Evolutionary conservation across 352 stramenopile genomes (phyloP), one percentile per base, ranked within the genome.

Genomic region (Globisporangium middletonii): DNA sequence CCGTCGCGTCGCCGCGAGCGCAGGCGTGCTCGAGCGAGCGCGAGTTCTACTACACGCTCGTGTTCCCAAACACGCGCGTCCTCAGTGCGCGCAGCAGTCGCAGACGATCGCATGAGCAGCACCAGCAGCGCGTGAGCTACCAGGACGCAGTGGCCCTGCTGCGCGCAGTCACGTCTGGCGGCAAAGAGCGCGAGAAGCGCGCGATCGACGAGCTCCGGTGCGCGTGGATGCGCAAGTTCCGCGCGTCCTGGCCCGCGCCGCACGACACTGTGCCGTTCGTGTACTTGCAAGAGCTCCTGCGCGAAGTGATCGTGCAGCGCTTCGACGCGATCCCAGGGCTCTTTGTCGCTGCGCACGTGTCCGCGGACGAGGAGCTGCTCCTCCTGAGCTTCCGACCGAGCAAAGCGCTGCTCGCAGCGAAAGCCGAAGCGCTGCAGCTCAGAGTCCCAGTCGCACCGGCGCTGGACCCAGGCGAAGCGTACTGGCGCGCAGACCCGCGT

Each of bases 11-110:
- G 8, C 79, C 82, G 4, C 77, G 75, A 19, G 49, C 57, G 26
- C 27, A 12, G 1, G 33, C 33, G 7, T 38, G 33, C 12, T 38
- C 33, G 33, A 38, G 38, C 16, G 68, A 75, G 50, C 71, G 55
- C 50, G 72, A 77, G 37, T 91, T 83, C 65, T 83, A 77, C 62
- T 93, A 93, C 71, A 86, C 77, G 38, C 65, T 93, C 28, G 77
- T 80, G 35, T 93, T 93, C 52, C 69, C 76, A 53, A 73, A 71
- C 63, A 77, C 70, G 1, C 69, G 67, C 37, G 43, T 52, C 7
- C 35, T 30, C 13, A 26, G 26, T 58, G 6, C 30, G 33, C 18
- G 12, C 42, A 37, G 6, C 23, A n/a, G 33, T 28, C 18, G n/a
- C 16, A 7, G 9, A 43, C 54, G 16, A 23, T 27, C 5, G 0